phyloP scores from a whole-genome alignment of 768 basidiomycete genomes.

The Pisolithus sp. region DNA sequence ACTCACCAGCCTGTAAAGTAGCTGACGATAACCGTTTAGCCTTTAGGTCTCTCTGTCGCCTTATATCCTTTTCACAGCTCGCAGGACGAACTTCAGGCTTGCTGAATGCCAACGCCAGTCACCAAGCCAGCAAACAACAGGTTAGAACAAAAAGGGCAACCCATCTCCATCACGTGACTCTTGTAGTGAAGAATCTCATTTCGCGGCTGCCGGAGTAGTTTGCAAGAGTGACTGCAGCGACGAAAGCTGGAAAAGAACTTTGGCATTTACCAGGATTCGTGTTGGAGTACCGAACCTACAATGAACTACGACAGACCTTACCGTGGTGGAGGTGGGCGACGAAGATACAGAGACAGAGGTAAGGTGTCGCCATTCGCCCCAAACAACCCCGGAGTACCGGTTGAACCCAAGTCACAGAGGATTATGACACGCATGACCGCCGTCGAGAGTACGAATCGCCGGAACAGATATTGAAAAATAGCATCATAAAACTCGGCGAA shows the following conservation, averaged over 20 bases:
- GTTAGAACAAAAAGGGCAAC: not conserved
- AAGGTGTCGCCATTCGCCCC: slow-evolving; percentile 20
- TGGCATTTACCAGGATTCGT: slow-evolving; percentile 1
- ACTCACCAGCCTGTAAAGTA: slow-evolving; percentile 21
- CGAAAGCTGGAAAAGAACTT: slow-evolving; percentile 4
- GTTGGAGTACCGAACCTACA: slow-evolving; percentile 6
- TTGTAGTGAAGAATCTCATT: too few species aligned
- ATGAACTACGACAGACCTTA: slow-evolving; percentile 56
- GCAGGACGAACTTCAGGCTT: too few species aligned
- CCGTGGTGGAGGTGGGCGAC: slow-evolving; percentile 41
- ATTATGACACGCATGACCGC: slow-evolving; percentile 54
- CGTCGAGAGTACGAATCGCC: slow-evolving; percentile 67
- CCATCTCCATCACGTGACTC: slow-evolving; percentile 18
- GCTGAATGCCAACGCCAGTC: too few species aligned
- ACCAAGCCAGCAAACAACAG: too few species aligned
- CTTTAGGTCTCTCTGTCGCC: not conserved
- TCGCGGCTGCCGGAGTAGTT: too few species aligned
- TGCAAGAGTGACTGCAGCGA: slow-evolving; percentile 1
- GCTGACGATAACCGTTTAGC: not conserved
- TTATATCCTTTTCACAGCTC: not conserved
- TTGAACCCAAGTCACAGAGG: slow-evolving; percentile 37
- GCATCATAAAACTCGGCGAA: slow-evolving; percentile 73
- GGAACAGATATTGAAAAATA: slow-evolving; percentile 60
- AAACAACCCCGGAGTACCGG: not conserved
- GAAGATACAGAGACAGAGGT: slow-evolving; percentile 47